Evolutionary conservation across 257 asterid genomes (phyloP), one percentile per base, ranked within the genome.

Genomic region (Solanum medicagineum): DNA sequence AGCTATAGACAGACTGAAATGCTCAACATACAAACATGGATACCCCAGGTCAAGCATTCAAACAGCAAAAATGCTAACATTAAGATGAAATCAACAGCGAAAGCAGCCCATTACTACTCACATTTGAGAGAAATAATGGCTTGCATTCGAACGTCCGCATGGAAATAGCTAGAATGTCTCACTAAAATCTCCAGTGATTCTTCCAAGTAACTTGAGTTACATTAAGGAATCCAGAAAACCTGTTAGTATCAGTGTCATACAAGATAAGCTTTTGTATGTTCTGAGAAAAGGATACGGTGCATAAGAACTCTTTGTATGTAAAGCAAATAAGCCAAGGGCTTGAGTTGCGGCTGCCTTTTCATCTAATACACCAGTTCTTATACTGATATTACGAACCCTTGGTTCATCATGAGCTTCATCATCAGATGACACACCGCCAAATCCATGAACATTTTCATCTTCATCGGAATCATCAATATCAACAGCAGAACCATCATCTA

Each of bases 341-440:
- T 97, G 99, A 84, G 99, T 95, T 79, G 99, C 99, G 80, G 99
- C 97, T 80, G 99, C 99, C 86, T 95, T 97, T 92, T 97, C 99
- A 89, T 97, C 99, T 91, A 97, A 90, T 86, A 97, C 98, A 66
- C 99, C 99, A 36, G 99, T 97, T 91, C 99, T 92, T 83, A 97
- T 92, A 85, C 99, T 97, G 86, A 97, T 94, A 90, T 95, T 97
- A 85, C 99, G 98, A 89, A 92, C 98, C 88, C 98, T 91, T 22
- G 97, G 96, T 87, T 97, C 98, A 90, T 95, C 99, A 84, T 91
- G 97, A 16, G 95, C 98, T 92, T 97, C 98, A 81, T 97, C 99
- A 89, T 97, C 99, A 83, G 99, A 97, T 86, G 99, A 97, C 77
- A 95, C 99, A 13, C 96, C 97, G 49, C 97, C 97, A 91, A 96